Base-by-base conservation (phyloP, 257 asterid species). In the Dorcoceras hygrometricum region DNA sequence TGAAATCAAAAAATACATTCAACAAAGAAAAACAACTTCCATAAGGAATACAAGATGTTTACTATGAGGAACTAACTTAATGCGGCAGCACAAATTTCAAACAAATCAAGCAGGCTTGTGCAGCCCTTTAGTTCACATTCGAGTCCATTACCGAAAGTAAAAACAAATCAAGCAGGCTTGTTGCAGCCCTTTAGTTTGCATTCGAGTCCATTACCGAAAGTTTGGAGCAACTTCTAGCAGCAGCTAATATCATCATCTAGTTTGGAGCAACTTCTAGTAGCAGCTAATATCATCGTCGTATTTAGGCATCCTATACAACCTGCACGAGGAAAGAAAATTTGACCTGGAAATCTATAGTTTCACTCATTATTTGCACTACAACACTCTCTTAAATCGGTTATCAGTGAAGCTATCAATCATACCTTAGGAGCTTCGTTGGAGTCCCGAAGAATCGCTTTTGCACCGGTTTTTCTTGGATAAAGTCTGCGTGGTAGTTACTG, bases 391-490 rank as follows among this genome's bases (percentile, higher is more conserved):
- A n/a, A n/a, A n/a, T n/a, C n/a, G n/a, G n/a, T n/a, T n/a, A 32
- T 12, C n/a, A 39, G 50, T 11, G n/a, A 14, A 71, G 73, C 32
- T 65, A 56, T 59, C 24, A 24, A 66, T 57, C 39, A 19, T 63
- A 77, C 85, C 84, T 80, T 69, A 72, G 1, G 85, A 82, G 75
- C 83, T 78, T 68, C 68, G 71, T 73, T 59, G 82, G 57, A 70
- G 57, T 28, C 82, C 87, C 20, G 82, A 80, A 67, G 93, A 87
- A 66, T 75, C 93, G 70, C 96, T 87, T 70, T 88, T 80, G 77
- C 84, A 78, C 71, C 91, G 78, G 76, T 83, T 80, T 70, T 81
- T 89, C 89, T 80, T 85, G 55, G 95, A 74, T 24, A 67, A 75
- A 63, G 31, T 87, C 96, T 89, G 50, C 3, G 72, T 43, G 25